A percentile compares a stretch with the other conserved stretches of the same genome.
Evolutionary conservation across 164 flowering plant species (phyloP).

Genomic region (Euptelea pleiosperma): DNA sequence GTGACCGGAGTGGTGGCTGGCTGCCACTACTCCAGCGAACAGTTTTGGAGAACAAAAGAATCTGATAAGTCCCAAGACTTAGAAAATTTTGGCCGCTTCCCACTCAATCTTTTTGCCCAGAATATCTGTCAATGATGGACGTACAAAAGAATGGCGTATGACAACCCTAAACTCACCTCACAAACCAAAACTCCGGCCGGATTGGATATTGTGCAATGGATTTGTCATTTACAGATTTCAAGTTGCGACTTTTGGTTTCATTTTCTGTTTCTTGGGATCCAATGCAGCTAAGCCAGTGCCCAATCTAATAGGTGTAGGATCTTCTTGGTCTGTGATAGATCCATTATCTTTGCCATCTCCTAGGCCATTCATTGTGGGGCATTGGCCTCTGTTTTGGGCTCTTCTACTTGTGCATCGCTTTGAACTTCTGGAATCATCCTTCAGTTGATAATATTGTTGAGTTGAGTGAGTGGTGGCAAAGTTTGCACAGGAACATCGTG

Average conservation of each 20-base stretch:
- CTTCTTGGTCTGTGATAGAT: conserved; percentile 20
- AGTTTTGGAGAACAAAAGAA: too few relatives aligned
- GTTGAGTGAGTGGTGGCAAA: conserved; percentile 54
- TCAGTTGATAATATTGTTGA: conserved; percentile 55
- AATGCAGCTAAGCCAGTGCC: conserved; percentile 58
- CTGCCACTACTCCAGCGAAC: too few relatives aligned
- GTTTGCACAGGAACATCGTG: conserved; percentile 67
- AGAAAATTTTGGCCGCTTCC: too few relatives aligned
- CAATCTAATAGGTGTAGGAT: conserved; percentile 57
- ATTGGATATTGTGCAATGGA: background rate
- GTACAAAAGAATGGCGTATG: background rate
- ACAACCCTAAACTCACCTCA: background rate
- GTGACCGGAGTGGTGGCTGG: too few relatives aligned
- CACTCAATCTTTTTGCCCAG: too few relatives aligned
- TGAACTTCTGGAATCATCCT: conserved; percentile 38
- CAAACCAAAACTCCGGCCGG: background rate
- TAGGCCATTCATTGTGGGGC: conserved; percentile 25
- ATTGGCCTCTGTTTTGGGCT: conserved; percentile 17
- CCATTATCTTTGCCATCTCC: conserved; percentile 22
- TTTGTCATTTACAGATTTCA: conserved; percentile 13
- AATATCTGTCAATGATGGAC: background rate
- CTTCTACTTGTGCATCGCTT: conserved; percentile 20
- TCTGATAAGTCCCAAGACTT: too few relatives aligned
- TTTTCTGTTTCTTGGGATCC: too few relatives aligned
- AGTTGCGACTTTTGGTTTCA: conserved; percentile 38